phyloP scores from a whole-genome alignment of 805 yeast genomes.

The Kregervanrija delftensis region DNA sequence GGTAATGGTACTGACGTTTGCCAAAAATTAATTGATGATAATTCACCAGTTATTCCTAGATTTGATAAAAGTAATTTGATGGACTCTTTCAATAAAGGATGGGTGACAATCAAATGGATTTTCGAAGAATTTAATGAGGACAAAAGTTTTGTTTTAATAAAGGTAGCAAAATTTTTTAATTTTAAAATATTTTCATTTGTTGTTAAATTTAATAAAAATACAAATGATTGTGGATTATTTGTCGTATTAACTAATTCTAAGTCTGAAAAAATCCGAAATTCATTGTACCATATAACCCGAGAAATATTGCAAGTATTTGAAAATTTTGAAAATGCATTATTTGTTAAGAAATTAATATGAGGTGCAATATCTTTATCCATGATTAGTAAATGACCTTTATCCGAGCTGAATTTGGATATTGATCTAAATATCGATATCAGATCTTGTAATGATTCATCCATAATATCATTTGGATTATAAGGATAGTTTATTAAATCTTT shows the following conservation, averaged over 20 bases:
- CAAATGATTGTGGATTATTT: conserved; percentile 1
- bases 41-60: conserved; percentile 22
- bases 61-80: conserved; percentile 16
- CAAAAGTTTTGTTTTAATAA: neutral
- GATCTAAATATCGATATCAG: no score
- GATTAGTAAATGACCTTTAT: conserved; percentile 8
- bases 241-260: no score
- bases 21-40: conserved; percentile 11
- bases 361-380: conserved; percentile 21
- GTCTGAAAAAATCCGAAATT: neutral
- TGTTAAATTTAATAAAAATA: conserved; percentile 3
- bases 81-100: conserved; percentile 7
- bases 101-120: conserved; percentile 3
- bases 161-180: neutral
- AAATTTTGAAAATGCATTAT: conserved; percentile 19
- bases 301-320: conserved; percentile 18
- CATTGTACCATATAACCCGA: conserved; percentile 26
- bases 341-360: conserved; percentile 20
- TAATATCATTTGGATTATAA: no score
- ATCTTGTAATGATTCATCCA: no score
- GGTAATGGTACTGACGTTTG: conserved; percentile 20
- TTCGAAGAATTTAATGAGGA: neutral
- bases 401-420: no score
- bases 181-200: neutral
- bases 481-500: no score